Conservation (phyloP, 345 rosid genomes). For the Melastoma malabathricum region DNA sequence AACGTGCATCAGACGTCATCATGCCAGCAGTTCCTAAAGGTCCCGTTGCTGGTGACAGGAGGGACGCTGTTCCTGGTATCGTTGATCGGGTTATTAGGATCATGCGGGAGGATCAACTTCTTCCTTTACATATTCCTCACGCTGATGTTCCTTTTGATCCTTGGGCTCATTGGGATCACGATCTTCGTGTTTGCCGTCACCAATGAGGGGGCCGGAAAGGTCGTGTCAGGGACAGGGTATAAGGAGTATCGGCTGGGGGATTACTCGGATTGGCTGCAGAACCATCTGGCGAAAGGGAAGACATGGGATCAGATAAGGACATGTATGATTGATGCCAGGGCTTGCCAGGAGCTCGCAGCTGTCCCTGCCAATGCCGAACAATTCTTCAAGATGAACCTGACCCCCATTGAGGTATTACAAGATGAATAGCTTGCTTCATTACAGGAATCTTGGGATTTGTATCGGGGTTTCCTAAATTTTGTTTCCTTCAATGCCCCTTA, state of each 20-base stretch:
- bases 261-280: conserved; percentile 20
- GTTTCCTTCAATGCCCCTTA: background rate
- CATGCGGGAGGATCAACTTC: conserved; percentile 8
- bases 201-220: conserved; percentile 12
- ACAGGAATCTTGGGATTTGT: too few species aligned
- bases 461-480: background rate
- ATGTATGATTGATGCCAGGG: conserved; percentile 18
- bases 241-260: conserved; percentile 14
- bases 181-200: conserved; percentile 19
- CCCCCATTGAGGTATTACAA: conserved; percentile 10
- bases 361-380: background rate
- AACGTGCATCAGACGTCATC: conserved; percentile 5
- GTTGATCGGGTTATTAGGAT: conserved; percentile 18
- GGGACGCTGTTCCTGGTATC: conserved; percentile 9
- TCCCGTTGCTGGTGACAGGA: conserved; percentile 17
- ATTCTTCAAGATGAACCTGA: conserved; percentile 7
- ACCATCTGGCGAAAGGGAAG: conserved; percentile 13
- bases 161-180: conserved; percentile 12
- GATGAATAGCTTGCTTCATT: conserved; percentile 1
- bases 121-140: conserved; percentile 12
- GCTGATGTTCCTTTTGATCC: conserved; percentile 11
- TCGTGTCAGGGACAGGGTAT: conserved; percentile 11
- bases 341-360: conserved; percentile 7
- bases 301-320: conserved; percentile 19
- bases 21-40: conserved; percentile 17